Conservation (phyloP, 441 rosid species). For the Corymbia citriodora region DNA sequence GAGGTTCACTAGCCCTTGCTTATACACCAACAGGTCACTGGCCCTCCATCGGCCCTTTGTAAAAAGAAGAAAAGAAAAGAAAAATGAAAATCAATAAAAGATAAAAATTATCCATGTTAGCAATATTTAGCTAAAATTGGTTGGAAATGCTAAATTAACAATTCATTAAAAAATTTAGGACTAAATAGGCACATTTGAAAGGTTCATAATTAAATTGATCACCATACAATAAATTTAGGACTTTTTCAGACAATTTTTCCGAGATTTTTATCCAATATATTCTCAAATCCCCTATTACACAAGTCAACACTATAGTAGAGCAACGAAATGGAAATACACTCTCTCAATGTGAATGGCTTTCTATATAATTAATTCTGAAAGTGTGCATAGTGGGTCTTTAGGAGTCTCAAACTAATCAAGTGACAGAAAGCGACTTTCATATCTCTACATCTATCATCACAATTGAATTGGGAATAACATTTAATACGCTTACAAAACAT, state of each 20-base stretch:
- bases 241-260: too few species aligned
- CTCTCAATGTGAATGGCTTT: not conserved
- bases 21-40: not conserved
- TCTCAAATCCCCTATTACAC: not conserved
- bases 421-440: not conserved
- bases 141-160: accelerated
- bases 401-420: not conserved
- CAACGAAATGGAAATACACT: not conserved
- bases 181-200: not conserved
- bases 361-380: not conserved
- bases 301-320: not conserved
- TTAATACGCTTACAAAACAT: not conserved
- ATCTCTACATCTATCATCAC: not conserved
- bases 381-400: not conserved
- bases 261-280: not conserved
- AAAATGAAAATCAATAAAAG: too few species aligned
- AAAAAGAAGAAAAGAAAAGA: too few species aligned
- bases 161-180: too few species aligned
- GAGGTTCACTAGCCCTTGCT: not conserved
- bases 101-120: not conserved
- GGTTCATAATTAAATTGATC: too few species aligned
- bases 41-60: not conserved
- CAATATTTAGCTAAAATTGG: not conserved
- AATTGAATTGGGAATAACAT: not conserved
- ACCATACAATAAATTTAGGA: too few species aligned